phyloP scores from a whole-genome alignment of 192 early-diverging fungal species.

The Pilaira anomala region DNA sequence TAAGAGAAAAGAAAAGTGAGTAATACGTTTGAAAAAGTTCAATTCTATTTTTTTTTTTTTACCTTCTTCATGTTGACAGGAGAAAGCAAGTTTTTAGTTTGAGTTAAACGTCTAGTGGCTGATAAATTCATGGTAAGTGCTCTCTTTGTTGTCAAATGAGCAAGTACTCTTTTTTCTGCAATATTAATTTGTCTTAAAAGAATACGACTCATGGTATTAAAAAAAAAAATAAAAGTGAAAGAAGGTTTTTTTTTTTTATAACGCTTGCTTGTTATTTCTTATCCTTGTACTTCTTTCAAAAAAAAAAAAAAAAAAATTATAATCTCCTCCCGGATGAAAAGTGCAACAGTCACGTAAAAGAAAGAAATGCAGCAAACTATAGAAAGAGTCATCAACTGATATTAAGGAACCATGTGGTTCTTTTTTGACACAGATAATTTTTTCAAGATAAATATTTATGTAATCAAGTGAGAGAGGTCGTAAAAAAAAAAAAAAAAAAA shows the following conservation, averaged over 20 bases:
- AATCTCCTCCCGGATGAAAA: too few relatives aligned
- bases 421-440: too few relatives aligned
- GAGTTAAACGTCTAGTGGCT: constrained; percentile 8
- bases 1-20: not conserved
- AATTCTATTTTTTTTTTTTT: not conserved
- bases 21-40: not conserved
- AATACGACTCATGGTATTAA: constrained; percentile 14
- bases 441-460: too few relatives aligned
- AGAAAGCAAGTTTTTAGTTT: constrained; percentile 13
- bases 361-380: too few relatives aligned
- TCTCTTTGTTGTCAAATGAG: not conserved
- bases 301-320: too few relatives aligned
- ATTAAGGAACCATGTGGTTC: too few relatives aligned
- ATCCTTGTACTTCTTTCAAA: not conserved
- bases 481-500: too few relatives aligned
- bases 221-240: constrained; percentile 4
- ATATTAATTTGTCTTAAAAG: constrained; percentile 6
- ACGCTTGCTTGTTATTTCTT: constrained; percentile 1
- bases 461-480: too few relatives aligned
- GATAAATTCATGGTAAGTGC: not conserved
- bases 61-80: constrained; percentile 5
- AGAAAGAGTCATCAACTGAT: too few relatives aligned
- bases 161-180: not conserved
- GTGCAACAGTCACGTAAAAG: too few relatives aligned
- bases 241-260: too few relatives aligned